Evolutionary conservation across 805 yeast genomes (phyloP), one percentile per base, ranked within the genome.

Genomic region (Candida caryicola): DNA sequence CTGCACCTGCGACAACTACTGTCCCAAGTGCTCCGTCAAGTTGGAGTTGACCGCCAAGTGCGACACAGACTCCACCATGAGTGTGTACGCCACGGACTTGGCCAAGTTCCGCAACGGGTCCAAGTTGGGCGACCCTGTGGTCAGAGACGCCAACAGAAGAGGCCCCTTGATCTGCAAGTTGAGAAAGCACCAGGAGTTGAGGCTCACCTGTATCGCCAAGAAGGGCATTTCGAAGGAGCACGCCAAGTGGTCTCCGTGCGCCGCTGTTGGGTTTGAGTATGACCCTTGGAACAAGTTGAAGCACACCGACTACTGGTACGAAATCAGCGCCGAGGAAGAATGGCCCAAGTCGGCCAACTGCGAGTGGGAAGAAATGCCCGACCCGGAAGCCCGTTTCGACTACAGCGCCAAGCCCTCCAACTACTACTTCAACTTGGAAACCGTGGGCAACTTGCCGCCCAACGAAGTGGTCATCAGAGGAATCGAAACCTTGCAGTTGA

Each of bases 271-370:
- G 14, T 91, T 91, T 54, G 99, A 91, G 62, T 91, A 91, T 57
- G 99, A 91, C 56, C 99, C 99, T n/a, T 91, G 96, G 95, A 93
- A 93, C 66, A 93, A 91, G 65, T 74, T 93, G 54, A 83, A 85
- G 58, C 99, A 93, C 60, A 93, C 99, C 0, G 96, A 89, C 52
- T 86, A 77, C 57, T 93, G 99, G 99, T 87, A 84, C 60, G 99
- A 93, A 65, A 91, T 81, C 45, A 85, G 81, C 57, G 84, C 86
- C 23, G 87, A 79, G 28, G 77, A 73, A 32, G 99, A 93, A 69
- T 93, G 99, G 99, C 99, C 99, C 26, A 75, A 75, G 46, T 77
- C 87, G 29, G 77, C 77, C 47, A 91, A 93, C 64, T 80, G 95
- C 50, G 95, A 87, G 54, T 93, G 91, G 82, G 99, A 93, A 66